These are phyloP conservation scores for Pterocarpus santalinus DNA, from an alignment of 306 rosid genomes.

Conservation along the genomic window DNA sequence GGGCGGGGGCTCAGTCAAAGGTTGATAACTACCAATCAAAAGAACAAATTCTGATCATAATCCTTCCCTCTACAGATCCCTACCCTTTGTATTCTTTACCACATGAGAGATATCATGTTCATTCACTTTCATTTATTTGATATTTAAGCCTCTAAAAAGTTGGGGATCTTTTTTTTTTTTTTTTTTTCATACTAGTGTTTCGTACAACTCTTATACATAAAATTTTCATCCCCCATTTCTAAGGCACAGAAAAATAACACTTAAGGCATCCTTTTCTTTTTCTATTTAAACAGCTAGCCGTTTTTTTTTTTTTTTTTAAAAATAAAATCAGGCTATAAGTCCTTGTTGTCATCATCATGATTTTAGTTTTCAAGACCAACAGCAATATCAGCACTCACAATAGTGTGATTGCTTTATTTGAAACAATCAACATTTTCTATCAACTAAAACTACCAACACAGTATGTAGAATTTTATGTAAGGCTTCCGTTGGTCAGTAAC, in stretches of 20 bases:
- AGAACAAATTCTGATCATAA: too few relatives aligned
- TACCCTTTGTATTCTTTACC: too few relatives aligned
- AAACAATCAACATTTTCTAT: constrained; percentile 8
- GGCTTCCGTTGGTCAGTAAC: neutral
- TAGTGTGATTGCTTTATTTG: neutral
- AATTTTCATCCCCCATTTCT: neutral
- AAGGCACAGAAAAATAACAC: neutral
- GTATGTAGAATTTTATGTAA: neutral
- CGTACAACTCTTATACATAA: neutral
- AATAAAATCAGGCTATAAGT: neutral
- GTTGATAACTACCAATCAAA: too few relatives aligned
- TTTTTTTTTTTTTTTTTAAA: neutral
- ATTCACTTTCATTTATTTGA: too few relatives aligned
- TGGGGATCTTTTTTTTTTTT: too few relatives aligned
- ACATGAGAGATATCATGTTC: too few relatives aligned
- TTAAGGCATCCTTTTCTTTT: neutral
- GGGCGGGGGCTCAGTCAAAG: too few relatives aligned
- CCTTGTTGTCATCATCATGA: neutral
- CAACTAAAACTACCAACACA: neutral
- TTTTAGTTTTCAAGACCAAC: constrained; percentile 18
- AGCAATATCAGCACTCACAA: neutral
- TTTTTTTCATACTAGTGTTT: too few relatives aligned
- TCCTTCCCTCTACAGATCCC: too few relatives aligned
- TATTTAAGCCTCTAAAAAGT: too few relatives aligned
- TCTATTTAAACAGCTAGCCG: neutral